Base-by-base conservation (phyloP, 805 yeast genomes). In the Candida silvicultrix region DNA sequence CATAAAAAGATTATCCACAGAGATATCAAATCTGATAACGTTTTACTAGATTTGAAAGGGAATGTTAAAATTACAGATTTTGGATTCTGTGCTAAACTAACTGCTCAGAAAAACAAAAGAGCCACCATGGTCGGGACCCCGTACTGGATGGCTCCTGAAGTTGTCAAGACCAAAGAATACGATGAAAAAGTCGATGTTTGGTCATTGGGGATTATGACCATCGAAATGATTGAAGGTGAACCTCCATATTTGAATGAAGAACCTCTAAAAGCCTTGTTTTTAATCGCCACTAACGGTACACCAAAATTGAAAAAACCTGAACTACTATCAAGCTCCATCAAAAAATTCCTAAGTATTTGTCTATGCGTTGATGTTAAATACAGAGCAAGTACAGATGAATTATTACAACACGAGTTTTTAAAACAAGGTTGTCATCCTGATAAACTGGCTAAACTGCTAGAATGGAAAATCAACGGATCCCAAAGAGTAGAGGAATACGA, bases 91-190 rank as follows among this genome's bases (percentile, higher is more conserved):
- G 99, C 99, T 0, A 95, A 89, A 66, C 68, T 86, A 54, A 86
- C 88, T 15, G 90, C 85, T 46, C 80, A 81, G 53, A 84, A 87
- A 62, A 79, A 85, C 44, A 90, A 92, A 64, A 81, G 99, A 60
- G 95, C 97, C 8, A 94, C 99, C 2, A 87, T 94, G 95, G 99
- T 94, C 18, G 99, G 99, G 32, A 94, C 99, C 0, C 99, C 99
- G 14, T 94, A 94, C 63, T 94, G 99, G 99, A 94, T 94, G 99
- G 99, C 99, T 0, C 99, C 99, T 1, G 99, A 94, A 66, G 98
- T 94, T 44, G 97, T 94, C 22, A 83, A 89, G 46, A 84, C 95
- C 52, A 89, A 89, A 63, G 97, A 90, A 58, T 94, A 94, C 60
- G 99, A 95, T 47, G 95, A 95, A 46, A 90, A 95, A 62, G 97